Percentiles rank a stretch among this genome's conserved stretches.
phyloP scores from a whole-genome alignment of 352 stramenopile genomes.

The Globisporangium megalacanthum region DNA sequence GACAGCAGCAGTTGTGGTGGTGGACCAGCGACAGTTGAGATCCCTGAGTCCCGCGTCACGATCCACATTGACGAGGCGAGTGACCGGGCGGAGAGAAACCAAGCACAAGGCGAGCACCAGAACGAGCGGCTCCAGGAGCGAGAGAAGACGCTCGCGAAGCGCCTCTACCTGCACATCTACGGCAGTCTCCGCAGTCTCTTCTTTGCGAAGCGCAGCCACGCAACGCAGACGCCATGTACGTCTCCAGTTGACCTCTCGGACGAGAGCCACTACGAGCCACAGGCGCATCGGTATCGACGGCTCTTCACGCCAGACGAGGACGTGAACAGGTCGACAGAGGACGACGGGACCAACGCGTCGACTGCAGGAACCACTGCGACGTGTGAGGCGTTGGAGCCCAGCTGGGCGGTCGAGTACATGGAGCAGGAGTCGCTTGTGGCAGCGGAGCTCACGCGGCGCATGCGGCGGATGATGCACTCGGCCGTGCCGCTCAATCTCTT shows the following conservation, averaged over 20 bases:
- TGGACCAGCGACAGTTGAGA: too few relatives aligned
- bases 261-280: constrained; percentile 16
- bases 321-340: constrained; percentile 6
- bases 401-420: constrained; percentile 80
- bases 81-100: too few relatives aligned
- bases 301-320: constrained; percentile 1
- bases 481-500: constrained; percentile 72
- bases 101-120: neutral
- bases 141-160: constrained; percentile 27
- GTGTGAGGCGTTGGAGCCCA: constrained; percentile 33
- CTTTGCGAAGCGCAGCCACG: constrained; percentile 17
- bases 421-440: constrained; percentile 61
- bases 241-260: constrained; percentile 42
- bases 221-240: constrained; percentile 65
- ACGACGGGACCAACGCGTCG: constrained; percentile 1
- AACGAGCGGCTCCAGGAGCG: constrained; percentile 21
- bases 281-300: constrained; percentile 2
- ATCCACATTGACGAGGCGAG: constrained; percentile 3
- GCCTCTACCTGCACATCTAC: constrained; percentile 49
- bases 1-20: too few relatives aligned
- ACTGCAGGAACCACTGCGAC: neutral
- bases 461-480: constrained; percentile 81
- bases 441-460: constrained; percentile 53
- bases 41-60: constrained; percentile 5
- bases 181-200: constrained; percentile 44